Evolutionary conservation across 2,329 filamentous ascomycete species (phyloP), one percentile per base, ranked within the genome.

Genomic region (Spiromastix sp.): DNA sequence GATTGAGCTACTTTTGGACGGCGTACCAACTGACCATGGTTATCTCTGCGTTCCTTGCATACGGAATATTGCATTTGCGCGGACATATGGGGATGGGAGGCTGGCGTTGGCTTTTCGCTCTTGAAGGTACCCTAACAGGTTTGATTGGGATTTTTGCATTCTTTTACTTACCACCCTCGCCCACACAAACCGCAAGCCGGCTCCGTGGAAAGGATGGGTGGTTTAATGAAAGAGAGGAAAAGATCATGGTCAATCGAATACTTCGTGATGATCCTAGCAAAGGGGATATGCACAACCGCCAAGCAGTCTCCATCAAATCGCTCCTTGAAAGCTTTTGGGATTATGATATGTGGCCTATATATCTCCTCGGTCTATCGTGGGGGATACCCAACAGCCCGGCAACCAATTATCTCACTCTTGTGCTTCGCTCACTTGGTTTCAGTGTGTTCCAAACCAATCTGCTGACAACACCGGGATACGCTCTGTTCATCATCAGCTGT

Each of bases 161-260:
- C 39, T 61, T 76, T 30, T 79, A 76, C 51, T 69, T 80, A 36
- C 75, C 76, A 0, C 56, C 66, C 18, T 81, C 77, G 0, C 80
- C 81, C 0, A 79, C 76, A 0, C 68, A 76, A 31, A 85, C 81
- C 4, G 72, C 68, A 6, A 68, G 70, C 15, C 55, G 66, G 30
- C 68, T 84, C 42, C 74, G 72, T 30, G 71, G 74, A 2, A 74
- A 73, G 26, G 43, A 68, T 16, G 77, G 79, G 4, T 80, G 77
- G 78, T 81, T 80, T 52, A 72, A 62, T 2, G 78, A 81, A 48
- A 65, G 65, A 2, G 75, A 84, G 48, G 79, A 83, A 47, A 70
- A 74, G 38, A 81, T 83, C 48, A 75, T 83, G 70, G 69, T 79
- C 13, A 83, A 81, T 48, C 68, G 70, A 15, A 63, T 78, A 17